Evolutionary conservation across 1,284 basidiomycete genomes (phyloP), one percentile per base, ranked within the genome.

Genomic region (Moesziomyces sp.): DNA sequence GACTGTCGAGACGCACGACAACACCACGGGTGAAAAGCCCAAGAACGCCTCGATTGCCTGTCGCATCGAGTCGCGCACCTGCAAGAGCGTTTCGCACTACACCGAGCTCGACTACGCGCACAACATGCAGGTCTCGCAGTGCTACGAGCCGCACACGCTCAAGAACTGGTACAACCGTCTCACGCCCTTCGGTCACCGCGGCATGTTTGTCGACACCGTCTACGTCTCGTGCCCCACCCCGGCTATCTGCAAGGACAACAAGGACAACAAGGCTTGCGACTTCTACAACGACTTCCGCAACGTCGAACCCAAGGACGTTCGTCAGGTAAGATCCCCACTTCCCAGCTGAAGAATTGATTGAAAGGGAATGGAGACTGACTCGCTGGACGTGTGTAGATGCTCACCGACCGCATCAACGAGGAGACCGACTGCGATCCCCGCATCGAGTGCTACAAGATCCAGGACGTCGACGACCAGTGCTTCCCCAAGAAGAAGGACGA

Each of bases 391-490:
- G 21, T 26, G 18, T 21, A 54, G 52, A 46, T 46, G 3, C 9
- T 62, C 8, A 45, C 42, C 5, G 53, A 55, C 16, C 28, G 10
- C 3, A 30, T 62, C 53, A 52, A 62, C 53, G 5, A 19, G 1
- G 6, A 63, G 2, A 52, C 50, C 10, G 16, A 13, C 26, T 63
- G 60, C 45, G 43, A 57, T 14, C 54, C 60, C 18, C 13, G 43
- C 16, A 46, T 63, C 49, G 19, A 21, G 19, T 63, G 60, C 45
- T 28, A 38, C 19, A 14, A 13, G 8, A 24, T 49, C 30, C 18
- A 64, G 14, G 34, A 57, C 2, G 62, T 54, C 10, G 56, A 64
- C 14, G 47, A 49, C 0, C 38, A 64, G 43, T 64, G 62, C 56
- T 51, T 46, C 35, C 56, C 56, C 43, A 26, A 50, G 38, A 10